Base-by-base conservation (phyloP, 2,329 filamentous ascomycete genomes). In the Aaosphaeria arxii region DNA sequence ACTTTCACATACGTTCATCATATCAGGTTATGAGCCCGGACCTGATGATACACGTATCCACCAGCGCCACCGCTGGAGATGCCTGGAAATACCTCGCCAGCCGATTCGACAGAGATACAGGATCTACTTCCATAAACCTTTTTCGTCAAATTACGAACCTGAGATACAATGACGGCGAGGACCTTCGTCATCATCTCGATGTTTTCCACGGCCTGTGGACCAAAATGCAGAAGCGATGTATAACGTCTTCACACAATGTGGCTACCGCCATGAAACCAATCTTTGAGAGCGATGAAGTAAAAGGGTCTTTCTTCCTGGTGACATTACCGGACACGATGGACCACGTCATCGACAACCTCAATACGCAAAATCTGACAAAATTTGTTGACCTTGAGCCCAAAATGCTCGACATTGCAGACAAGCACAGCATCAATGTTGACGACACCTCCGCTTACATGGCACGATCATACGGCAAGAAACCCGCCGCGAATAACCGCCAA, bases 261-360 rank as follows among this genome's bases (percentile, higher is more conserved):
- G 45, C 50, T 11, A 48, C 31, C 28, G 44, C 50, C 2, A 50
- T 50, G 40, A 49, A 33, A 13, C 13, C 31, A 4, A 47, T 53
- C 24, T 53, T 53, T 41, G 39, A 46, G n/a, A 46, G 32, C 4
- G 43, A 53, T 41, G 36, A 53, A 24, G 45, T 51, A n/a, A 53
- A 53, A 38, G 48, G 45, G n/a, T 50, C 32, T 3, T 53, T 53
- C 46, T 53, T 53, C 41, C 43, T 53, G 17, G 35, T 45, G n/a
- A 53, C 48, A 5, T 30, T 53, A n/a, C 48, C 40, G 24, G 45
- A 49, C 30, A 50, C 45, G 7, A 53, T 53, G 40, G 48, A 50
- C 32, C 42, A 35, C 36, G 31, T 52, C n/a, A 47, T 53, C 24
- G 31, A 53, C 29, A 53, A 53, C 43, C 28, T 53, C 11, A 41